Percentiles rank a stretch among this genome's conserved stretches.
Conservation (phyloP, 2,329 filamentous ascomycete genomes). For the Cyclaneusma minus region DNA sequence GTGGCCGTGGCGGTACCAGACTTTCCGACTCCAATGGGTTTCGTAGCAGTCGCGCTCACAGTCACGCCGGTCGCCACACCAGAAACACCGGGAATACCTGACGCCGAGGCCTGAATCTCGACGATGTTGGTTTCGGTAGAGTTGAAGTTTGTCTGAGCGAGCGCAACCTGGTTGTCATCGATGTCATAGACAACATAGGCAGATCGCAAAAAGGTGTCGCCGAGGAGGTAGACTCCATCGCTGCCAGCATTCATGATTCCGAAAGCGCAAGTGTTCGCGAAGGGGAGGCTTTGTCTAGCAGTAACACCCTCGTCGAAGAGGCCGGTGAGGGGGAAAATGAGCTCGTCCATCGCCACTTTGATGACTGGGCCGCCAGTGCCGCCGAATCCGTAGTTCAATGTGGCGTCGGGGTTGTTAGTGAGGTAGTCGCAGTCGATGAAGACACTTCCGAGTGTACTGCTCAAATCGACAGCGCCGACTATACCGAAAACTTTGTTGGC, state of each 20-base stretch:
- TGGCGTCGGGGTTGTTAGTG: conserved; percentile 23
- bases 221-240: conserved; percentile 27
- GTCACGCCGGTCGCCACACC: too few species aligned
- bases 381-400: conserved; percentile 34
- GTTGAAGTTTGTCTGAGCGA: conserved; percentile 37
- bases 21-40: too few species aligned
- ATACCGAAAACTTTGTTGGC: conserved; percentile 36
- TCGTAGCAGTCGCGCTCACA: too few species aligned
- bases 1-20: too few species aligned
- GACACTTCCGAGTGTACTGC: conserved; percentile 19
- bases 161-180: conserved; percentile 30
- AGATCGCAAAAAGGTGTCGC: conserved; percentile 42
- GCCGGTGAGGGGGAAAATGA: conserved; percentile 14
- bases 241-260: conserved; percentile 30
- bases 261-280: conserved; percentile 30
- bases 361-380: conserved; percentile 30
- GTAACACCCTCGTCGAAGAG: too few species aligned
- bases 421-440: conserved; percentile 26
- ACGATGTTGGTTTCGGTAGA: conserved; percentile 27
- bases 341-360: conserved; percentile 36
- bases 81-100: conserved; percentile 1
- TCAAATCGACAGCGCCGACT: conserved; percentile 34
- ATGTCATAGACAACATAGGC: conserved; percentile 43
- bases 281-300: conserved; percentile 8
- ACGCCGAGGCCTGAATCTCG: conserved; percentile 20